Base-by-base conservation (phyloP, 139 green algal species). In the Tetraselmis striata region DNA sequence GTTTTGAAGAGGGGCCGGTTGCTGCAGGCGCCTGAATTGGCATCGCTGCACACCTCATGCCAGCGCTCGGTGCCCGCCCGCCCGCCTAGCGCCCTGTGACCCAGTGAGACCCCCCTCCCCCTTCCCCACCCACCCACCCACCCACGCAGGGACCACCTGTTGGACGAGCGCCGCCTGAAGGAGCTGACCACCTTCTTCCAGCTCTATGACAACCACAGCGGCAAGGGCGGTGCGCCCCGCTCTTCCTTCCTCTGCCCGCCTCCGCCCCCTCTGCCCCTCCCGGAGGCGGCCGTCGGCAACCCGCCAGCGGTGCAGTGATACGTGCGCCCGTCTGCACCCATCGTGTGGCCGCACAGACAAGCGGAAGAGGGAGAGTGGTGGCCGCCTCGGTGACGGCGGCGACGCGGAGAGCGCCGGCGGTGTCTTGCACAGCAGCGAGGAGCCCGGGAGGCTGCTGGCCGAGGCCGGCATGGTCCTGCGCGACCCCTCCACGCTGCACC, bases 381-480 rank as follows among this genome's bases (percentile, higher is more conserved):
- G 58, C 24, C 45, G 0, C 83, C 85, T 29, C 45, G 45, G 45
- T 67, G 45, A 67, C 45, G 45, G 45, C 5, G 88, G 85, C 5
- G 84, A 89, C 32, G 85, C 83, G 23, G 84, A 87, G 75, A 85
- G 76, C 23, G 81, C 82, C 31, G 87, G 85, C 23, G 75, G 77
- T 27, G 85, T 86, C 11, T 85, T 78, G 45, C 22, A 28, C 29
- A 76, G 80, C 0, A 83, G 83, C 26, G 84, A 88, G 76, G 88
- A 93, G 74, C 83, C 87, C 23, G 75, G 84, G 28, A 78, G 85
- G 26, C 89, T 91, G 79, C 83, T 97, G 79, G 92, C 84, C 0
- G 92, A 95, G 22, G 89, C 90, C 0, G 91, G 86, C 79, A 91
- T 95, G 87, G 84, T 95, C 45, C 86, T 97, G 76, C 84, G 92